Conservation (phyloP, 2,329 filamentous ascomycete genomes). For the Phoma herbarum region DNA sequence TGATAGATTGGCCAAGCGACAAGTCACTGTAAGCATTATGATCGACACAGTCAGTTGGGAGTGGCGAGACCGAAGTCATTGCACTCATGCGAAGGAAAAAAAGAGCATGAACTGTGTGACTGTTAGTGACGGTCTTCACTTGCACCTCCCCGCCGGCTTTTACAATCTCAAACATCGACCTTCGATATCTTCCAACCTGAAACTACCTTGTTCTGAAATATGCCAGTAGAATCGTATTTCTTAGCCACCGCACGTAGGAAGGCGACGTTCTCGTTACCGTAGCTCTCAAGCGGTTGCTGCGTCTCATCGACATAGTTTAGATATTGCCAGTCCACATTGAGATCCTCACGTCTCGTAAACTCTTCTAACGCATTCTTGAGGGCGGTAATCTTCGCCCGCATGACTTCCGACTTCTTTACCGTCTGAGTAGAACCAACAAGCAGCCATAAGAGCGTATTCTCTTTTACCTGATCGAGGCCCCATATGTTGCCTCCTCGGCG, state of each 20-base stretch:
- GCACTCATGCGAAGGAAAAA: too few species aligned
- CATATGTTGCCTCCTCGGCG: too few species aligned
- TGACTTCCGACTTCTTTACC: too few species aligned
- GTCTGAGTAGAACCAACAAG: too few species aligned
- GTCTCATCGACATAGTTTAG: conserved; percentile 48
- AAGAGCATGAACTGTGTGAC: too few species aligned
- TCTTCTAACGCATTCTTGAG: conserved; percentile 22
- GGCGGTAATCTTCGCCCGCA: background rate
- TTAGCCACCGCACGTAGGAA: conserved; percentile 25
- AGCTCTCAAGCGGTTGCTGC: conserved; percentile 42
- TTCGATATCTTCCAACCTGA: conserved; percentile 3
- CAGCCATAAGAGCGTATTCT: too few species aligned
- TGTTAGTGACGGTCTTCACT: too few species aligned
- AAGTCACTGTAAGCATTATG: too few species aligned
- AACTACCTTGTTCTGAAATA: conserved; percentile 34
- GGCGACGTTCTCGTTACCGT: conserved; percentile 26
- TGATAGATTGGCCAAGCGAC: too few species aligned
- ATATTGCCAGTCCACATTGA: conserved; percentile 33
- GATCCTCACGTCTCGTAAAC: conserved; percentile 28
- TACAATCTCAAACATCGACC: background rate
- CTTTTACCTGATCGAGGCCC: too few species aligned
- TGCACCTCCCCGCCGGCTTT: background rate
- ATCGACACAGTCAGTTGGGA: too few species aligned
- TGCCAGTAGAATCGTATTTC: conserved; percentile 35
- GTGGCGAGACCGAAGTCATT: too few species aligned